These are phyloP conservation scores for Chionographis japonica DNA, from an alignment of 106 monocot species.

Conservation along the genomic window DNA sequence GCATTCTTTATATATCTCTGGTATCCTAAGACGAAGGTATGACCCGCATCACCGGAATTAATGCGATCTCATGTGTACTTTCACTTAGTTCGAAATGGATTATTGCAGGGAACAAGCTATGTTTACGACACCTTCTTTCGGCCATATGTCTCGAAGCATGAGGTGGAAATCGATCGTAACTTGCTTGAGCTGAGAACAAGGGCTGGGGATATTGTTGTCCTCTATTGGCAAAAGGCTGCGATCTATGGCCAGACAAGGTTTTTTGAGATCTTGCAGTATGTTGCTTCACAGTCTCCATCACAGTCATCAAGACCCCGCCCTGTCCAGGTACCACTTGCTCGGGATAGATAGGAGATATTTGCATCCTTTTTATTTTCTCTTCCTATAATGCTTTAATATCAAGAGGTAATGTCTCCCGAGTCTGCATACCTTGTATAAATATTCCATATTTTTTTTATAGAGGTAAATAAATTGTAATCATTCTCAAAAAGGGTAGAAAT, in stretches of 20 bases:
- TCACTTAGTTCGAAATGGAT: background rate
- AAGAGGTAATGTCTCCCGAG: no score
- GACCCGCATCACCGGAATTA: background rate
- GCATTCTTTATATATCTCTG: constrained; percentile 85
- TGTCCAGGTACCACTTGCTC: constrained; percentile 36
- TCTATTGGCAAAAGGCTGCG: constrained; percentile 57
- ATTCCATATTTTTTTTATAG: no score
- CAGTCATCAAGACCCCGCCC: constrained; percentile 46
- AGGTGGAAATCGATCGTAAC: constrained; percentile 55
- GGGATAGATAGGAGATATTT: background rate
- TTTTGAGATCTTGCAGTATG: constrained; percentile 69
- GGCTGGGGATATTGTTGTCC: constrained; percentile 38
- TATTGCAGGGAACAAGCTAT: constrained; percentile 65
- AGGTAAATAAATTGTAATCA: no score
- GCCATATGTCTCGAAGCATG: constrained; percentile 58
- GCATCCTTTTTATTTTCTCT: no score
- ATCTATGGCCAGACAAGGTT: constrained; percentile 59
- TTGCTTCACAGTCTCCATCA: constrained; percentile 60
- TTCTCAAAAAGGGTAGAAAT: no score
- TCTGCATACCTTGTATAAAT: no score
- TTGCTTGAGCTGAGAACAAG: constrained; percentile 50
- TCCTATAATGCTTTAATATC: no score
- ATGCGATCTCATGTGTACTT: background rate
- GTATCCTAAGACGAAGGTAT: constrained; percentile 90
- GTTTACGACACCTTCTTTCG: constrained; percentile 72